These are phyloP conservation scores for Poterioochromonas sp. DNA, from an alignment of 352 stramenopile genomes.

Conservation along the genomic window DNA sequence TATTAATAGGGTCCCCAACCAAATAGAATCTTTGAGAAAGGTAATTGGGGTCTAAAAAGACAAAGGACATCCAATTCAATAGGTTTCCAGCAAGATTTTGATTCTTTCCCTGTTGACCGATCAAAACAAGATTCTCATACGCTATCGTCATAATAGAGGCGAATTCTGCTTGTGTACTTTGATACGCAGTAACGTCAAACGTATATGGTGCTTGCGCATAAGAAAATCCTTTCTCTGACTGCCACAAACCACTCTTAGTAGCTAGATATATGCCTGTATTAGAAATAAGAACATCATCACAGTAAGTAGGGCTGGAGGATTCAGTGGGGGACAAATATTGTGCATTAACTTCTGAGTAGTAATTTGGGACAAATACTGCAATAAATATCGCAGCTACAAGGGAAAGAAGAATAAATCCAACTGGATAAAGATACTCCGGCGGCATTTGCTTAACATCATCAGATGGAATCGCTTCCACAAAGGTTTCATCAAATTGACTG, in stretches of 20 bases:
- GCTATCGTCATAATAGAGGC: not conserved
- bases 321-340: not conserved
- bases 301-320: not conserved
- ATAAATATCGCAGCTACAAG: no score
- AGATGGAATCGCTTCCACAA: no score
- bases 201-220: not conserved
- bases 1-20: not conserved
- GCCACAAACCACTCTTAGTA: not conserved
- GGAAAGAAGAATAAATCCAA: no score
- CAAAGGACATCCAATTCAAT: not conserved
- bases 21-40: not conserved
- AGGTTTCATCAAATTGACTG: no score
- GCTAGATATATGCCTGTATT: not conserved
- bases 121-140: not conserved
- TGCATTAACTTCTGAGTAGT: not conserved
- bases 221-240: not conserved
- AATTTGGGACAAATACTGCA: not conserved
- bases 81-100: not conserved
- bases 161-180: not conserved
- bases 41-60: not conserved
- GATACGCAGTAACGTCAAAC: not conserved
- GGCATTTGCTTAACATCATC: no score
- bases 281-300: not conserved
- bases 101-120: not conserved
- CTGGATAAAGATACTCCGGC: no score